phyloP scores from a whole-genome alignment of 768 basidiomycete species.

The Tremella yokohamensis region DNA sequence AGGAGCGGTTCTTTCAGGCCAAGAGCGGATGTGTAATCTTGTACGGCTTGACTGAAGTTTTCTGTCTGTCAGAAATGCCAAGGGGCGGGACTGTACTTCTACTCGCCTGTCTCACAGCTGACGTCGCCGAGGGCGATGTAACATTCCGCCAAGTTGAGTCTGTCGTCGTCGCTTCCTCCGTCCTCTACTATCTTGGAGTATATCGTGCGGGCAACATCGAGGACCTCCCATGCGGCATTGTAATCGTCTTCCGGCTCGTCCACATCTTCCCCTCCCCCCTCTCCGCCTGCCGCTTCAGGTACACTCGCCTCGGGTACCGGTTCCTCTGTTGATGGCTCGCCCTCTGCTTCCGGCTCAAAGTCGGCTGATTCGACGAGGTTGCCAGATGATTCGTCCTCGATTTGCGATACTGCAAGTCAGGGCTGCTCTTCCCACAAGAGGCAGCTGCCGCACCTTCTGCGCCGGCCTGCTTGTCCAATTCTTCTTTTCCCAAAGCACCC shows the following conservation, averaged over 20 bases:
- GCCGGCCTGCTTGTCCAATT: slow-evolving; percentile 55
- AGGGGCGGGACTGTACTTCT: background rate
- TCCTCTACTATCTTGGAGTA: slow-evolving; percentile 64
- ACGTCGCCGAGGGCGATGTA: slow-evolving; percentile 90
- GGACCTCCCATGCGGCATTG: slow-evolving; percentile 93
- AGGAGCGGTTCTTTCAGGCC: slow-evolving; percentile 68
- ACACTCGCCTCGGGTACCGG: slow-evolving; percentile 7
- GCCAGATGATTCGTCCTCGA: slow-evolving; percentile 16
- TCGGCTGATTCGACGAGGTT: slow-evolving; percentile 19
- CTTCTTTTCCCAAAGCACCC: slow-evolving; percentile 85
- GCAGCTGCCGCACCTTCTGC: slow-evolving; percentile 22
- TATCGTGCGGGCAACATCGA: slow-evolving; percentile 88
- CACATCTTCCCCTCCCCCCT: slow-evolving; percentile 39
- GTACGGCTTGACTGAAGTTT: slow-evolving; percentile 91
- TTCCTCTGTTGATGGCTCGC: slow-evolving; percentile 4
- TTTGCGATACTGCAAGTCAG: slow-evolving; percentile 8
- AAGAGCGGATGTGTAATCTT: slow-evolving; percentile 77
- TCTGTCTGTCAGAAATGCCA: slow-evolving; percentile 56
- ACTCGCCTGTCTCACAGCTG: slow-evolving; percentile 88
- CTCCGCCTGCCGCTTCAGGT: slow-evolving; percentile 11
- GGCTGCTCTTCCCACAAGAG: background rate
- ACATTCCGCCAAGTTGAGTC: slow-evolving; percentile 80
- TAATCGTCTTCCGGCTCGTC: slow-evolving; percentile 84
- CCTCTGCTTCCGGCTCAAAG: slow-evolving; percentile 8
- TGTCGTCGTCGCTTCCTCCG: slow-evolving; percentile 52